phyloP scores from a whole-genome alignment of 177 flowering plant species.

The Vitis hybrid region DNA sequence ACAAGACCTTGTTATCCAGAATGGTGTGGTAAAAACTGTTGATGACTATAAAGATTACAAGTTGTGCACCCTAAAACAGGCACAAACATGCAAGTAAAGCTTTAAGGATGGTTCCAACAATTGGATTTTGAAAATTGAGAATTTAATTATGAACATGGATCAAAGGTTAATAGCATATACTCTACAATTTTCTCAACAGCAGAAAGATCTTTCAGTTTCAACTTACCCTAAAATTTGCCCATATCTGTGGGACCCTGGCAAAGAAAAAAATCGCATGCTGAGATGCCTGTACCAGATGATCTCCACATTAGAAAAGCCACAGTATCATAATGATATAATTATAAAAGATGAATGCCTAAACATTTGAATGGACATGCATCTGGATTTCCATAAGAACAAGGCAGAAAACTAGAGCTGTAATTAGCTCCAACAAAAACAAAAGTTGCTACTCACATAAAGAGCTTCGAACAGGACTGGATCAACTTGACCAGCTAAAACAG shows the following conservation, averaged over 20 bases:
- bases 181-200: background rate
- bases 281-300: slow-evolving; percentile 66
- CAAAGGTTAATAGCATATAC: background rate
- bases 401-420: background rate
- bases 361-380: background rate
- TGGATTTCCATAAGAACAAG: background rate
- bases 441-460: slow-evolving; percentile 71
- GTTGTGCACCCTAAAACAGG: too few species aligned
- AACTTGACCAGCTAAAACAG: slow-evolving; percentile 81
- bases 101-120: too few species aligned
- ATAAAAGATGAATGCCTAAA: background rate
- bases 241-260: slow-evolving; percentile 91
- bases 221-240: slow-evolving; percentile 82
- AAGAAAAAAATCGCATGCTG: slow-evolving; percentile 94
- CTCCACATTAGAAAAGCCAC: background rate
- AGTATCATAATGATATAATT: background rate
- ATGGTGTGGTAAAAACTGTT: too few species aligned
- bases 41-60: too few species aligned
- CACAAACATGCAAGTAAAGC: too few species aligned
- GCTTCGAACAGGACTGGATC: slow-evolving; percentile 92
- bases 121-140: too few species aligned
- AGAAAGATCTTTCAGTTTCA: slow-evolving; percentile 2
- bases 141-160: too few species aligned
- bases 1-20: too few species aligned
- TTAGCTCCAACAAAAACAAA: background rate